Evolutionary conservation across 345 rosid species (phyloP).

Genomic region (Eucalyptus marginata): DNA sequence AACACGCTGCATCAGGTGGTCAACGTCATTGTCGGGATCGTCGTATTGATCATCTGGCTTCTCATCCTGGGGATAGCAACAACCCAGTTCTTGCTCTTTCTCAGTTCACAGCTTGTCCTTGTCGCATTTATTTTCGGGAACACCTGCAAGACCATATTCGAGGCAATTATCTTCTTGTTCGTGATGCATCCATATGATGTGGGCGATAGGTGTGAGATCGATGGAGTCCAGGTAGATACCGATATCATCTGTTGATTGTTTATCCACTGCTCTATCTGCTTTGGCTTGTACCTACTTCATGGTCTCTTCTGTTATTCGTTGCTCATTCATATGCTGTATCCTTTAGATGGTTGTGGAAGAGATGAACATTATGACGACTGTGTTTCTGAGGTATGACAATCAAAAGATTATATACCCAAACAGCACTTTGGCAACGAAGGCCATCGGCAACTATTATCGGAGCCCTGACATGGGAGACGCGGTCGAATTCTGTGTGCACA

Average conservation of each 20-base stretch:
- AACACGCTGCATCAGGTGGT: not conserved
- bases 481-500: not conserved
- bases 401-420: not conserved
- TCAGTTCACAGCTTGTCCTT: not conserved
- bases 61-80: not conserved
- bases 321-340: not conserved
- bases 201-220: not conserved
- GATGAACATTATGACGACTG: not conserved
- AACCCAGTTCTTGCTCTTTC: not conserved
- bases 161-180: not conserved
- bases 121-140: not conserved
- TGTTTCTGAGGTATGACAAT: not conserved
- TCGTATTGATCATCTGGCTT: not conserved
- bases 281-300: not conserved
- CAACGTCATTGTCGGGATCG: not conserved
- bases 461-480: not conserved
- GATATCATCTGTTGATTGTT: not conserved
- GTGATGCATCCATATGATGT: not conserved
- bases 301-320: not conserved
- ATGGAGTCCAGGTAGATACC: not conserved
- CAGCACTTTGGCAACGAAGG: not conserved
- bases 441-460: not conserved
- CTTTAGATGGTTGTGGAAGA: not conserved
- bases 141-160: not conserved
- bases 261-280: not conserved